Base-by-base conservation (phyloP, 768 basidiomycete genomes). In the Candolleomyces eurysporus region DNA sequence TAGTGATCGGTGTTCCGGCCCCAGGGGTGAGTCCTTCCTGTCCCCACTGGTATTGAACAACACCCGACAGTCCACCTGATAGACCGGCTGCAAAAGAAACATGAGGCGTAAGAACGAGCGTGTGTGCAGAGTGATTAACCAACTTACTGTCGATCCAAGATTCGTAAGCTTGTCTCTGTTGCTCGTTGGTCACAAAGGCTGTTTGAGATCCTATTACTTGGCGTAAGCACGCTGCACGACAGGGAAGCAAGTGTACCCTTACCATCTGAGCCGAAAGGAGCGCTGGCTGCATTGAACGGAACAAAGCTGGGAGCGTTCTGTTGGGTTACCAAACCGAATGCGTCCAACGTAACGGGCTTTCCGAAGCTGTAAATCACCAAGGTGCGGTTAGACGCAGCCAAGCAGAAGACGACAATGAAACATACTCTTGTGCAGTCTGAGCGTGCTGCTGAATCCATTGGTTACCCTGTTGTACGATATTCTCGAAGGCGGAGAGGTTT, bases 311-410 rank as follows among this genome's bases (percentile, higher is more conserved):
- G 74, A 0, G 81, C 69, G 71, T 84, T 87, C 42, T 68, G 58
- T 62, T 83, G 79, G 0, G 87, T 85, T 21, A 90, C 85, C 50
- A 90, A 74, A 75, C 89, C 88, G 56, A 89, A 86, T 1, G 75
- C 82, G 39, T 78, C 82, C 39, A 88, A 68, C 4, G 77, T 65
- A 10, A 80, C 68, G 4, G 88, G 88, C 65, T 89, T 89, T 26
- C 78, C 76, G 32, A 80, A 77, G 32, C 87, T 88, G 58, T n/a
- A n/a, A 48, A 19, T 58, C 42, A 61, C 26, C 46, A 48, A 21
- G 46, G n/a, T 64, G n/a, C 32, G 36, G 16, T 49, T 43, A n/a
- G 13, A 43, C 32, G 17, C n/a, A 19, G 39, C 52, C 55, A 53
- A 13, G 13, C 30, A 40, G n/a, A 62, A 26, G 19, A 39, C 4